Conservation (phyloP, 495 filamentous ascomycete species). For the Ascodesmis nigricans region DNA sequence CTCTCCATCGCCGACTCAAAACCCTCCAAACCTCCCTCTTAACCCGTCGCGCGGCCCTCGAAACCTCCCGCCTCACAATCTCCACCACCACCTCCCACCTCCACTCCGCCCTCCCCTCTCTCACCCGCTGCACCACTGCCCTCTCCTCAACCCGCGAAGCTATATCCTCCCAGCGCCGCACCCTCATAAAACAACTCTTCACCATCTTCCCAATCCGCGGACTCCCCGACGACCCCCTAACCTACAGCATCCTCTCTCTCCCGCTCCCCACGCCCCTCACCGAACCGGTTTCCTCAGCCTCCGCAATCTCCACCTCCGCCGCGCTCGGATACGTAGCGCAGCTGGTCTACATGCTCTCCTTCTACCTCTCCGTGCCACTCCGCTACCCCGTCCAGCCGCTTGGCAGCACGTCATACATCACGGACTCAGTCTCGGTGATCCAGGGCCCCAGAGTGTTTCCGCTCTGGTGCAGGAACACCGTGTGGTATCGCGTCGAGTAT, state of each 20-base stretch:
- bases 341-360: slow-evolving; percentile 50
- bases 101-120: slow-evolving; percentile 18
- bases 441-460: slow-evolving; percentile 42
- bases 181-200: slow-evolving; percentile 65
- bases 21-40: slow-evolving; percentile 45
- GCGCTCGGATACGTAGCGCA: slow-evolving; percentile 68
- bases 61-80: slow-evolving; percentile 36
- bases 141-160: slow-evolving; percentile 38
- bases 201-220: slow-evolving; percentile 53
- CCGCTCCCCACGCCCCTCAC: slow-evolving; percentile 36
- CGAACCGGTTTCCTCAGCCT: slow-evolving; percentile 54
- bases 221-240: slow-evolving; percentile 40
- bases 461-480: slow-evolving; percentile 50
- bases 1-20: slow-evolving; percentile 32
- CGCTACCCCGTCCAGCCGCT: slow-evolving; percentile 59
- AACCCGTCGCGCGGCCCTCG: slow-evolving; percentile 43
- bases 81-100: slow-evolving; percentile 33
- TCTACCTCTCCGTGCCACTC: slow-evolving; percentile 56
- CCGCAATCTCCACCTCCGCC: slow-evolving; percentile 45
- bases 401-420: slow-evolving; percentile 52
- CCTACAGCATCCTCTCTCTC: slow-evolving; percentile 60
- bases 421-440: slow-evolving; percentile 41
- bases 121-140: slow-evolving; percentile 39
- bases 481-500: slow-evolving; percentile 80
- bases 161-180: slow-evolving; percentile 56